These are phyloP conservation scores for Dioscorea zingiberensis DNA, from an alignment of 106 monocot species.

Conservation along the genomic window DNA sequence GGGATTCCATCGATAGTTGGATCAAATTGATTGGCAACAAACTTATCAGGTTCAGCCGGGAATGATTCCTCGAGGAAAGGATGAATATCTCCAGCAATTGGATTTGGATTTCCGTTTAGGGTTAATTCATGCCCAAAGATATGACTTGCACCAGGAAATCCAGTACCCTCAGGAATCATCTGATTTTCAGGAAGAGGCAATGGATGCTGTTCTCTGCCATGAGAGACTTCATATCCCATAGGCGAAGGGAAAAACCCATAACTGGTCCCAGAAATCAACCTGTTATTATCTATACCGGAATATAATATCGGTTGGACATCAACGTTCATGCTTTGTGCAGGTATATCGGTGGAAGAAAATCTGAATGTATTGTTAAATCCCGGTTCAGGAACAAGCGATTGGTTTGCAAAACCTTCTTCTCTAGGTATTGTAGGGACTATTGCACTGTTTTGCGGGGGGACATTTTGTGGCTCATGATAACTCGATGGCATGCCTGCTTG, in stretches of 20 bases:
- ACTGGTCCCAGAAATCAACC: conserved; percentile 11
- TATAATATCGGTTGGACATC: conserved; percentile 22
- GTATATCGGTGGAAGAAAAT: conserved; percentile 11
- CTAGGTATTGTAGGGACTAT: conserved; percentile 19
- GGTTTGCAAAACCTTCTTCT: conserved; percentile 22
- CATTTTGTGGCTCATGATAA: conserved; percentile 11
- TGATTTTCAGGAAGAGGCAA: conserved; percentile 13
- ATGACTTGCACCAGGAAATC: conserved; percentile 28
- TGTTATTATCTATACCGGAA: conserved; percentile 13
- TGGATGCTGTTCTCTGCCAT: conserved; percentile 26
- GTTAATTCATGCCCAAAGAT: conserved; percentile 22
- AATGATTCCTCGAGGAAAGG: conserved; percentile 45
- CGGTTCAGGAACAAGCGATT: conserved; percentile 16
- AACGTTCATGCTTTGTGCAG: conserved; percentile 27
- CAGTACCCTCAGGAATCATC: conserved; percentile 19
- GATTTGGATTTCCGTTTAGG: conserved; percentile 32
- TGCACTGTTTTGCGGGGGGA: conserved; percentile 2
- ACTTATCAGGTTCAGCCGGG: conserved; percentile 49
- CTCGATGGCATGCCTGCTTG: conserved; percentile 11
- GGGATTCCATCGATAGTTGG: conserved; percentile 33
- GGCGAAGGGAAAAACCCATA: conserved; percentile 25
- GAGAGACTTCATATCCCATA: conserved; percentile 23
- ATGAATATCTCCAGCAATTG: conserved; percentile 25
- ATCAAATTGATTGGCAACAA: conserved; percentile 40
- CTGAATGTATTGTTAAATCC: conserved; percentile 8